phyloP scores from a whole-genome alignment of 78 protist species.

The Dictyostelium brefeldianum region DNA sequence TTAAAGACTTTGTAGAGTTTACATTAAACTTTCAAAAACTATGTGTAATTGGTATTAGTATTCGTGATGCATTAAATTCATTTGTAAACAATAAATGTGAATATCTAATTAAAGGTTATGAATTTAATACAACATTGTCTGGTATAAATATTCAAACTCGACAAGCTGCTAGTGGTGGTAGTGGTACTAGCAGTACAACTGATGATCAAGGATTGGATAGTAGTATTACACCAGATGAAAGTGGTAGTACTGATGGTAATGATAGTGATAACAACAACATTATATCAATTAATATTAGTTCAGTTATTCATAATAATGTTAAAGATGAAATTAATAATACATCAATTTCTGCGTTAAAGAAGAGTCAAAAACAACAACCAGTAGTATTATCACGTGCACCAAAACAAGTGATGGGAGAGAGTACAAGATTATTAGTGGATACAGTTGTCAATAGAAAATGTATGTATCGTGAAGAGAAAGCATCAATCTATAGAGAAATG shows the following conservation, averaged over 20 bases:
- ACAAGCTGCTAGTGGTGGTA: neutral
- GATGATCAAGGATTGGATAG: neutral
- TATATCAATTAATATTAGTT: constrained; percentile 18
- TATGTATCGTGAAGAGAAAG: constrained; percentile 42
- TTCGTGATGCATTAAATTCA: constrained; percentile 64
- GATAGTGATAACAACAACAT: neutral
- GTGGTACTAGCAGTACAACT: too few relatives aligned
- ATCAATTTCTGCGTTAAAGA: neutral
- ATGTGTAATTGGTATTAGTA: constrained; percentile 60
- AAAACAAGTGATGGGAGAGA: constrained; percentile 26
- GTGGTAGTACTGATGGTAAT: neutral
- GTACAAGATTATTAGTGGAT: constrained; percentile 45
- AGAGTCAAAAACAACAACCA: constrained; percentile 27
- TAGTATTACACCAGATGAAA: neutral
- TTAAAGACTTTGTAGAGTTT: constrained; percentile 65
- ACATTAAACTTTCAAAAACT: constrained; percentile 51
- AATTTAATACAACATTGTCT: neutral
- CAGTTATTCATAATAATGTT: constrained; percentile 19
- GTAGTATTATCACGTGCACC: constrained; percentile 64
- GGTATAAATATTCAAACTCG: constrained; percentile 1
- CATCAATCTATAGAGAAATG: constrained; percentile 25
- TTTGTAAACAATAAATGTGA: constrained; percentile 52
- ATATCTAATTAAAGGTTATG: neutral
- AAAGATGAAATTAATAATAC: constrained; percentile 29
- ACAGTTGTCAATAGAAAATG: constrained; percentile 44